These are phyloP conservation scores for Mycena rebaudengoi DNA, from an alignment of 768 basidiomycete species.

Conservation along the genomic window DNA sequence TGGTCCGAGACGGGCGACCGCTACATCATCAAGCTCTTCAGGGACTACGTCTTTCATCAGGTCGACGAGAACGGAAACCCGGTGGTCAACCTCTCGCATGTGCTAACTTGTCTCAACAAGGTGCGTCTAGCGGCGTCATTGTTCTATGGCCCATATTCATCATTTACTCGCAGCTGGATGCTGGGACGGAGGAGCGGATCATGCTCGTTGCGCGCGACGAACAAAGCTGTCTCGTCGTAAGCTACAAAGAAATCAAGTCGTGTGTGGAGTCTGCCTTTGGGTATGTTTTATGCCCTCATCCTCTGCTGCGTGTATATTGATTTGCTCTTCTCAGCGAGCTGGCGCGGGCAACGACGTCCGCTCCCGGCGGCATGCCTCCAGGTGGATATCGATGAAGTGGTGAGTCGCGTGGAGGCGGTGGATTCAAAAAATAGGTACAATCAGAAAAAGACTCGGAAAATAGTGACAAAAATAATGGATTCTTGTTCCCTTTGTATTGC, in stretches of 20 bases:
- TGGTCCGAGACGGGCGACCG: conserved; percentile 99
- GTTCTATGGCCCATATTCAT: neutral
- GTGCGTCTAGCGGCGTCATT: conserved; percentile 39
- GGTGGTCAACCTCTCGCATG: conserved; percentile 89
- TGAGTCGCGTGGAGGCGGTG: neutral
- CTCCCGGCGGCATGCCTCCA: conserved; percentile 2
- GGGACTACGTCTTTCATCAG: conserved; percentile 98
- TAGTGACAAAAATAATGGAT: conserved; percentile 37
- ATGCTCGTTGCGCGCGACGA: conserved; percentile 97
- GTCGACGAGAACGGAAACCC: conserved; percentile 92
- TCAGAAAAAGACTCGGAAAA: conserved; percentile 54
- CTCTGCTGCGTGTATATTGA: conserved; percentile 4
- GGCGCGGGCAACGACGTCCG: conserved; percentile 38
- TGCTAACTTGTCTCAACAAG: conserved; percentile 94
- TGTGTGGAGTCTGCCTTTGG: conserved; percentile 86
- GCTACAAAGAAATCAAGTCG: conserved; percentile 89
- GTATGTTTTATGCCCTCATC: conserved; percentile 52
- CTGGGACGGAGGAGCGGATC: conserved; percentile 91
- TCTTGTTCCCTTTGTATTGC: conserved; percentile 24
- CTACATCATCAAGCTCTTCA: conserved; percentile 97
- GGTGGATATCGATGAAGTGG: conserved; percentile 19
- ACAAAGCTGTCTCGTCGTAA: conserved; percentile 94
- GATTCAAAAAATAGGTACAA: conserved; percentile 70
- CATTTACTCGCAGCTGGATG: conserved; percentile 75
- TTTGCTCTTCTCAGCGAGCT: conserved; percentile 53